These are phyloP conservation scores for Cercospora sp. DNA, from an alignment of 2,329 filamentous ascomycete genomes.

Conservation along the genomic window DNA sequence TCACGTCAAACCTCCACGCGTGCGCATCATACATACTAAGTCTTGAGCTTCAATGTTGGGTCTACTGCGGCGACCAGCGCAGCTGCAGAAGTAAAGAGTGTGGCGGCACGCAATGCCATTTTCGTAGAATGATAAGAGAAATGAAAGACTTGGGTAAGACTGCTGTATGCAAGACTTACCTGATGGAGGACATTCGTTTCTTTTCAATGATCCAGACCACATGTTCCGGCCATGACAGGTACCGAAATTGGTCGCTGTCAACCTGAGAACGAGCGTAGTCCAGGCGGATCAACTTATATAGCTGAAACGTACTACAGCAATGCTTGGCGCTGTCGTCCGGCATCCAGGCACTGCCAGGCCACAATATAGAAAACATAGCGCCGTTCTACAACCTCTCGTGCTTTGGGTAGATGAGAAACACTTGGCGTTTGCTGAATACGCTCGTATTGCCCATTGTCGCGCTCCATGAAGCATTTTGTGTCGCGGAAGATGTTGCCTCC, in stretches of 20 bases:
- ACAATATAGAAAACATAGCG: not conserved
- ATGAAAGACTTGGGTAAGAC: slow-evolving; percentile 2
- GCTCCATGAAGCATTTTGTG: not conserved
- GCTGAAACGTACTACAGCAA: slow-evolving; percentile 8
- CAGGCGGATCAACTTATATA: not conserved
- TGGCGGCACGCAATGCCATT: slow-evolving; percentile 23
- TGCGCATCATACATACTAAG: slow-evolving; percentile 26
- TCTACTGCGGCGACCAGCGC: slow-evolving; percentile 39
- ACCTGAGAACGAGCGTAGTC: not conserved
- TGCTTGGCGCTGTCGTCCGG: not conserved
- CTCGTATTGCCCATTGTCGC: not conserved
- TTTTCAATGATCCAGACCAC: not conserved
- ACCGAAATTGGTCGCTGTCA: not conserved
- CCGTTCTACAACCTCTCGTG: not conserved
- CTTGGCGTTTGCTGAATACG: not conserved
- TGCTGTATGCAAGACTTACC: not conserved
- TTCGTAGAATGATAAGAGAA: slow-evolving; percentile 16
- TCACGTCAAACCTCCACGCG: not conserved
- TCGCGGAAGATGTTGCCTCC: not conserved
- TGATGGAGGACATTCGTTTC: not conserved
- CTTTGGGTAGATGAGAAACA: not conserved
- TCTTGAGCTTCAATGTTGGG: slow-evolving; percentile 46
- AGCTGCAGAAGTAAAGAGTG: slow-evolving; percentile 31
- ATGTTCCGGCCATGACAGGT: not conserved
- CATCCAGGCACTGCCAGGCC: not conserved